These are phyloP conservation scores for Coniella lustricola DNA, from an alignment of 2,329 filamentous ascomycete species.

Conservation along the genomic window DNA sequence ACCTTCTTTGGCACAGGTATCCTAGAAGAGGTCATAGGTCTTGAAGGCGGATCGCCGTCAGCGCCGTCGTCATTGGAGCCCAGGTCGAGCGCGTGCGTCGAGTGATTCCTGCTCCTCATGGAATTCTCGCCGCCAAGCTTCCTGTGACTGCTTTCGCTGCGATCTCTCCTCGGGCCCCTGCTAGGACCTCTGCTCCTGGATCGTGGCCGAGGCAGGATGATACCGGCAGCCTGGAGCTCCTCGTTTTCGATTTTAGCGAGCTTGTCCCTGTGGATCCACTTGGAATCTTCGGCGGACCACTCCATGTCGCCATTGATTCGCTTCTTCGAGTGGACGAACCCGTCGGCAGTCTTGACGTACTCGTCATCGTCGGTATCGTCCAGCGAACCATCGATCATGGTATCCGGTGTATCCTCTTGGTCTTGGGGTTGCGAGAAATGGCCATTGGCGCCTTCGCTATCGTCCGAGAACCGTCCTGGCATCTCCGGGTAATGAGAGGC, in stretches of 20 bases:
- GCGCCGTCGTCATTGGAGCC: slow-evolving; percentile 45
- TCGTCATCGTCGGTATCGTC: slow-evolving; percentile 21
- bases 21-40: slow-evolving; percentile 60
- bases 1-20: slow-evolving; percentile 83
- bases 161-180: slow-evolving; percentile 35
- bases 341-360: slow-evolving; percentile 3
- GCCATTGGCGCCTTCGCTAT: slow-evolving; percentile 3
- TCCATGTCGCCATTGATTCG: slow-evolving; percentile 24
- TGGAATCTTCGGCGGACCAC: slow-evolving; percentile 51
- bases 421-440: slow-evolving; percentile 15
- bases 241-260: slow-evolving; percentile 73
- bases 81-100: slow-evolving; percentile 29
- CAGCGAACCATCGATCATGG: slow-evolving; percentile 33
- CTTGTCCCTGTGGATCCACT: slow-evolving; percentile 85
- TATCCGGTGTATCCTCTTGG: slow-evolving; percentile 35
- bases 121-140: slow-evolving; percentile 25
- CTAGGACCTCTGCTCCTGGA: slow-evolving; percentile 44
- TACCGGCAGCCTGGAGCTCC: slow-evolving; percentile 72
- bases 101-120: slow-evolving; percentile 40
- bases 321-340: slow-evolving; percentile 16
- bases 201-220: slow-evolving; percentile 50
- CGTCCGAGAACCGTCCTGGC: slow-evolving; percentile 9
- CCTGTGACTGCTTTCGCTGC: slow-evolving; percentile 29
- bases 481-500: slow-evolving; percentile 3
- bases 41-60: slow-evolving; percentile 44